A percentile compares a stretch with the other conserved stretches of the same genome.
These are phyloP conservation scores for Leishmania mexicana DNA, from an alignment of 208 protist genomes.

Conservation along the genomic window DNA sequence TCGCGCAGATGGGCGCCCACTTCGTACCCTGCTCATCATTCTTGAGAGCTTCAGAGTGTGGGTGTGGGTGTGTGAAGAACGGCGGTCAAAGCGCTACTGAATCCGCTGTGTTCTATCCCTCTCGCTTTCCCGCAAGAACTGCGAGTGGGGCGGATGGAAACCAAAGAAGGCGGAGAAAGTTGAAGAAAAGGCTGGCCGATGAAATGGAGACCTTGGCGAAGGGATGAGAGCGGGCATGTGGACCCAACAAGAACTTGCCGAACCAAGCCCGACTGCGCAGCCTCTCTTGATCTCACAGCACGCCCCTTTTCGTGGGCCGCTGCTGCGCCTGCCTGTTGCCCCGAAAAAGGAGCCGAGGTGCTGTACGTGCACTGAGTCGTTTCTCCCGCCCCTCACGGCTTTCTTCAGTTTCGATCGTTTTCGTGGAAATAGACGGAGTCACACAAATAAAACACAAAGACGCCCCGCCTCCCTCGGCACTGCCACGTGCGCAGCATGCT, in stretches of 20 bases:
- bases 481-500: neutral
- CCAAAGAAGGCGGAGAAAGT: neutral
- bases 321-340: neutral
- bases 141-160: neutral
- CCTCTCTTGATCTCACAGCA: neutral
- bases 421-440: neutral
- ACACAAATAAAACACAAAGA: neutral
- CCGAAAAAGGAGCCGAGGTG: neutral
- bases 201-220: neutral
- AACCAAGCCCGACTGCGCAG: neutral
- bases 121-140: neutral
- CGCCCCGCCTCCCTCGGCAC: neutral
- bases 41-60: neutral
- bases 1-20: slow-evolving; percentile 6
- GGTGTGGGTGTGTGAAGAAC: neutral
- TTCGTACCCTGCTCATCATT: slow-evolving; percentile 30
- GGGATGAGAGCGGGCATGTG: neutral
- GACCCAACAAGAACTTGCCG: neutral
- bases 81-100: neutral
- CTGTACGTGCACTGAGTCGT: neutral
- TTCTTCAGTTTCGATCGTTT: neutral
- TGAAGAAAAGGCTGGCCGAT: neutral
- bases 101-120: neutral
- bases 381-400: neutral
- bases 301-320: neutral